Evolutionary conservation across 73 alveolate species (phyloP).

Genomic region (Paramecium bursaria): DNA sequence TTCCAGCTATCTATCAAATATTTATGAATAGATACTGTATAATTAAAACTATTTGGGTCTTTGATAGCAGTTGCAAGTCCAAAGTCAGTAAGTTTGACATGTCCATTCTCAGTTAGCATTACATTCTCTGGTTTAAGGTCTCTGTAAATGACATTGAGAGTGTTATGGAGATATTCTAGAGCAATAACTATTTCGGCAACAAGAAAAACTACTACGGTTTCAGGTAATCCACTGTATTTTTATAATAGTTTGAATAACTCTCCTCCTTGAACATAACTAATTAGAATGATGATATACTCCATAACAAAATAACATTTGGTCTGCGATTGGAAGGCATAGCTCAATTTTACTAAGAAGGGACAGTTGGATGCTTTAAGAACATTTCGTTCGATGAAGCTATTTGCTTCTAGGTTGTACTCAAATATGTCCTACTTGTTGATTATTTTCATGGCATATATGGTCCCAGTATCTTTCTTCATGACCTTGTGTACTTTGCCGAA

Average conservation of each 20-base stretch:
- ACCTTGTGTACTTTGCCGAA: conserved; percentile 77
- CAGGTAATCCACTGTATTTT: conserved; percentile 63
- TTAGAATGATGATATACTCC: conserved; percentile 69
- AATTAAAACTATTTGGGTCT: conserved; percentile 14
- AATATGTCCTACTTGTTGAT: conserved; percentile 83
- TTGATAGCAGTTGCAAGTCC: conserved; percentile 82
- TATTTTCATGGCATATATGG: conserved; percentile 80
- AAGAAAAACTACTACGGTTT: conserved; percentile 54
- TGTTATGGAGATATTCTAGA: conserved; percentile 71
- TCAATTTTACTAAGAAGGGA: conserved; percentile 90
- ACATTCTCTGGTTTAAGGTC: conserved; percentile 94
- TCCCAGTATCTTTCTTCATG: conserved; percentile 68
- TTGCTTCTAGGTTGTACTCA: conserved; percentile 81
- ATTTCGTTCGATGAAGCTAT: conserved; percentile 88
- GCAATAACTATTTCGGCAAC: conserved; percentile 72
- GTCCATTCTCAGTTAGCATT: conserved; percentile 86
- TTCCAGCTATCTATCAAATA: conserved; percentile 79
- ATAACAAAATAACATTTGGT: conserved; percentile 89
- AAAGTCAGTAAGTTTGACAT: conserved; percentile 92
- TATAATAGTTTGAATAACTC: conserved; percentile 55
- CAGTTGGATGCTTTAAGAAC: conserved; percentile 77
- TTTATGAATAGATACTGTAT: background rate
- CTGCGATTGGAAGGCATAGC: conserved; percentile 86
- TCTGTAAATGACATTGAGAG: conserved; percentile 77
- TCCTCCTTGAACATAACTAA: conserved; percentile 61